Conservation (phyloP, 2,329 filamentous ascomycete species). For the Stromatinia cepivora region DNA sequence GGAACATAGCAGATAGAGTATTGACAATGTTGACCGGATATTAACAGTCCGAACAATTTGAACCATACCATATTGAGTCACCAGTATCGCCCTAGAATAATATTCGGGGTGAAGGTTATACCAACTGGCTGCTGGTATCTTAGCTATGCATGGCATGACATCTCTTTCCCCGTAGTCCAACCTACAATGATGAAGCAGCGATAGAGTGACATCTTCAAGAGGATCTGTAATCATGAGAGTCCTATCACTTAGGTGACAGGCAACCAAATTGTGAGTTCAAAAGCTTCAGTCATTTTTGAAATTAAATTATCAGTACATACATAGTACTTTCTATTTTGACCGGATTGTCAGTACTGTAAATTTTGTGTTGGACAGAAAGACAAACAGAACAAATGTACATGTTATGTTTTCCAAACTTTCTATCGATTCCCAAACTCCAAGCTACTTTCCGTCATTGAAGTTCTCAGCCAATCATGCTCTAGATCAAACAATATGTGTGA, state of each 20-base stretch:
- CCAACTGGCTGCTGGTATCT: background rate
- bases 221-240: background rate
- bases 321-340: background rate
- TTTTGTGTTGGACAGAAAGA: no score
- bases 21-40: background rate
- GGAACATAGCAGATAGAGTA: background rate
- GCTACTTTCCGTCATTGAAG: background rate
- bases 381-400: no score
- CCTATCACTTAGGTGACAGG: background rate
- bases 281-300: no score
- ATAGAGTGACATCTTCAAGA: background rate
- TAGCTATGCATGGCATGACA: no score
- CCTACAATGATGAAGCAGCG: background rate
- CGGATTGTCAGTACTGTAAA: background rate
- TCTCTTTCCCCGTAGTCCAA: no score
- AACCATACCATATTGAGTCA: background rate
- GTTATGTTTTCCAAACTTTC: no score
- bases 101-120: background rate
- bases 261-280: no score
- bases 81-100: background rate
- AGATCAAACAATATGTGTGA: background rate
- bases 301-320: background rate
- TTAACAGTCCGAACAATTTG: background rate
- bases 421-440: background rate
- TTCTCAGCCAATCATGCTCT: background rate